These are phyloP conservation scores for Beauveria rudraprayagi DNA, from an alignment of 2,329 filamentous ascomycete species.

Conservation along the genomic window DNA sequence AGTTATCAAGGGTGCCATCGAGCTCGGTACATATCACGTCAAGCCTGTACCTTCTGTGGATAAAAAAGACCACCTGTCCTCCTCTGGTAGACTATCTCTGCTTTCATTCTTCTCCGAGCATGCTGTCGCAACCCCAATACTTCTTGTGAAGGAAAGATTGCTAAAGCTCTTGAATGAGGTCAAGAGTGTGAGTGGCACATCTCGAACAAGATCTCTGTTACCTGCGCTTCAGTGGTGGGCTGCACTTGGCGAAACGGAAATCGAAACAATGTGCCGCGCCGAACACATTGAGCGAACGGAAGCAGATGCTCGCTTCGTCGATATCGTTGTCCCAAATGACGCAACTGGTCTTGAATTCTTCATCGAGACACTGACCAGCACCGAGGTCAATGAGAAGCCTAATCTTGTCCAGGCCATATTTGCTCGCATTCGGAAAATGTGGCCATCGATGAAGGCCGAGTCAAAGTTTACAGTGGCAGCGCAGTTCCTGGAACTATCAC, in stretches of 20 bases:
- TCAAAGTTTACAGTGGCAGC: constrained; percentile 51
- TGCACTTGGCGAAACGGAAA: constrained; percentile 42
- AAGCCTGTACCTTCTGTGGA: constrained; percentile 33
- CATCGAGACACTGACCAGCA: constrained; percentile 38
- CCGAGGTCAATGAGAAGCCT: constrained; percentile 29
- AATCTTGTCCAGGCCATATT: constrained; percentile 60
- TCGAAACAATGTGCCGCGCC: constrained; percentile 30
- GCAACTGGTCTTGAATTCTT: constrained; percentile 42
- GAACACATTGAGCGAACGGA: constrained; percentile 35
- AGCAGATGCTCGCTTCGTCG: constrained; percentile 38
- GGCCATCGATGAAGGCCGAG: constrained; percentile 62
- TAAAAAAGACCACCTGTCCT: constrained; percentile 46
- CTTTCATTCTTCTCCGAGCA: constrained; percentile 69
- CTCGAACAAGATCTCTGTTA: constrained; percentile 68
- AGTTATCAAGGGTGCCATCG: constrained; percentile 41
- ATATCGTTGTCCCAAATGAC: constrained; percentile 48
- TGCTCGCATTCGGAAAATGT: constrained; percentile 60
- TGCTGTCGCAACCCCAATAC: constrained; percentile 57
- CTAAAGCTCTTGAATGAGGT: constrained; percentile 65
- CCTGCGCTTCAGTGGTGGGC: constrained; percentile 67
- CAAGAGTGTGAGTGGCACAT: constrained; percentile 60
- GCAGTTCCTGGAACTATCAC: constrained; percentile 54
- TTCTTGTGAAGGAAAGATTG: constrained; percentile 61
- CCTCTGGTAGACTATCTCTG: constrained; percentile 55
- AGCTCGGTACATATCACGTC: constrained; percentile 31